Base-by-base conservation (phyloP, 1,139 yeast species). In the Saccharomyces pastorianus region DNA sequence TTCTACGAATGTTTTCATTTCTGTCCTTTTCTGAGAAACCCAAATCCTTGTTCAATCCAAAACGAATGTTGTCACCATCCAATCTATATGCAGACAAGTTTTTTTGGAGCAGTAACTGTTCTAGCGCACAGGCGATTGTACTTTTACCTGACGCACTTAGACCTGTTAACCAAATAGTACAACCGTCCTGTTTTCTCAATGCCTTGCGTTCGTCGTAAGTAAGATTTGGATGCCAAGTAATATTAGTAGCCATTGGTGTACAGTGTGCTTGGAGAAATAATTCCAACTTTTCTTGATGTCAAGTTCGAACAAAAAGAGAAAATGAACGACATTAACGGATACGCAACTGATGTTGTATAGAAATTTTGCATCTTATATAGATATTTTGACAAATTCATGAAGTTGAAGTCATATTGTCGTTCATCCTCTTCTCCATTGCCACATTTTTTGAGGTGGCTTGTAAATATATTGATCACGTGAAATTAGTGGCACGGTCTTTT, bases 151-250 rank as follows among this genome's bases (percentile, higher is more conserved):
- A 85, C 6, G 98, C 98, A 58, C 96, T 87, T 61, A 91, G 79
- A 2, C 98, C 98, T 9, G 98, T 91, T 64, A 91, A 79, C 98
- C 98, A 91, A 47, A 91, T 78, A 26, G 98, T 91, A 57, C 88
- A 85, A 51, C 98, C 98, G 58, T 79, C 79, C 75, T 91, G 97
- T 58, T 84, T 83, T 61, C 89, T 82, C 56, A 88, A 74, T 28
- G 70, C 73, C 50, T 80, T 72, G 66, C 98, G 85, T 73, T 91
- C 96, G 25, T 77, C 82, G 71, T 86, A 90, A 32, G 95, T 84
- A 64, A 91, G 77, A 67, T 95, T 93, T 60, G 82, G 83, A 74
- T 91, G 98, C 97, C 98, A 91, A 61, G 96, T 89, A 71, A 91
- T 89, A 68, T 91, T 91, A 52, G 96, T 84, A 64, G 96, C 95